Evolutionary conservation across 2,329 filamentous ascomycete genomes (phyloP).

Genomic region (Microcyclosporella mali): DNA sequence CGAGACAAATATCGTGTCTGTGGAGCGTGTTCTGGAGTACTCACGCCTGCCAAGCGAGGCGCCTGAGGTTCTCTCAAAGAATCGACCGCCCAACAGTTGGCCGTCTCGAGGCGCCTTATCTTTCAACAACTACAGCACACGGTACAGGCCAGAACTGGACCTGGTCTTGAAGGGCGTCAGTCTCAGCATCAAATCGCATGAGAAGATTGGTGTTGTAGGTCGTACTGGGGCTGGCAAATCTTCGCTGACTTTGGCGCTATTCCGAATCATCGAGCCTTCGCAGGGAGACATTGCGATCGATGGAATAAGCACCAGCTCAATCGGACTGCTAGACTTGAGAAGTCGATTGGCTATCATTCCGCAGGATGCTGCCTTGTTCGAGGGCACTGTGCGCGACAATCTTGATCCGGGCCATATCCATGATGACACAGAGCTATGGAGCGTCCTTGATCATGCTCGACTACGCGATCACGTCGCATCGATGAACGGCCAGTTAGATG

Average conservation of each 20-base stretch:
- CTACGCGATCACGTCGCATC: constrained; percentile 80
- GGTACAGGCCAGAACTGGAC: constrained; percentile 84
- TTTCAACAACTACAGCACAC: constrained; percentile 89
- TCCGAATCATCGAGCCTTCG: constrained; percentile 83
- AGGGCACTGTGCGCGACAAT: constrained; percentile 89
- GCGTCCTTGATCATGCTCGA: constrained; percentile 74
- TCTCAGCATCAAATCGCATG: constrained; percentile 86
- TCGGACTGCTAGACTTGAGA: constrained; percentile 82
- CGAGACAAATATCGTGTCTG: constrained; percentile 99
- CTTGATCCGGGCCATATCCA: constrained; percentile 90
- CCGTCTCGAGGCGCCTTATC: constrained; percentile 80
- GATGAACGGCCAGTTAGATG: constrained; percentile 87
- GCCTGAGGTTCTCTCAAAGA: constrained; percentile 83
- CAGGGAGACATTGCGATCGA: constrained; percentile 76
- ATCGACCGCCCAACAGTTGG: constrained; percentile 83
- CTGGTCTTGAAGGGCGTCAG: constrained; percentile 89
- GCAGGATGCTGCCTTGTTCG: constrained; percentile 93
- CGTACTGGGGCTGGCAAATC: constrained; percentile 95
- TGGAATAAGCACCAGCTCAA: constrained; percentile 77
- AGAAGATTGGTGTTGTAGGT: constrained; percentile 99
- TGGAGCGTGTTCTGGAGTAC: constrained; percentile 96
- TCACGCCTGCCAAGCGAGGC: constrained; percentile 86
- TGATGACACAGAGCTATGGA: constrained; percentile 96
- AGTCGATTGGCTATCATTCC: constrained; percentile 92
- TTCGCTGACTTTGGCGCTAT: constrained; percentile 83